Base-by-base conservation (phyloP, 2,329 filamentous ascomycete species). In the Pseudonectria buxi region DNA sequence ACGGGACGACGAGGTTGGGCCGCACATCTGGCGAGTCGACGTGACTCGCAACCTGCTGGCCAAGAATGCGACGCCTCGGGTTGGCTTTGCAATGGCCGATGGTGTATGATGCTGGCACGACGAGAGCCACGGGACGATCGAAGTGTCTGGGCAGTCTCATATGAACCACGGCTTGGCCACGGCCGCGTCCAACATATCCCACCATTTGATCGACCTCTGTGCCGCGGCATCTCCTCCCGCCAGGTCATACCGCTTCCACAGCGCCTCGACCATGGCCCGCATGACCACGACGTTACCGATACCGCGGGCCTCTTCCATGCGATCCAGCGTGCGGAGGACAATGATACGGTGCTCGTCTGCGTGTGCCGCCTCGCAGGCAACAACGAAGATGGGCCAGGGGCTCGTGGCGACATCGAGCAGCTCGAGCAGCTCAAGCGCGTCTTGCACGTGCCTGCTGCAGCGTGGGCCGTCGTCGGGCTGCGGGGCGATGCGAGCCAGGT, bases 341-440 rank as follows among this genome's bases (percentile, higher is more conserved):
- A 45, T 40, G 22, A 69, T 60, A 14, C 65, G 54, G 35, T 68
- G 61, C 14, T 58, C 53, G 30, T 70, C 67, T 12, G 53, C 9
- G 18, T 22, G 56, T 22, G 57, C 54, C 7, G 60, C 60, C 45
- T 68, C 66, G 43, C 66, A 71, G 0, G 65, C 67, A 11, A 68
- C 47, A 22, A 71, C 59, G 33, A 71, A 71, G 4, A 71, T 47
- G 6, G 68, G 67, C 67, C 68, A 71, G 4, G 67, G 67, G 41
- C 65, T 69, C 7, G 66, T 70, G 40, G 63, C 68, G 22, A 66
- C 55, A 7, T 61, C 53, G 11, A 70, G 52, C 14, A 45, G 52
- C 16, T 49, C 50, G 4, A 71, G 43, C 5, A 63, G 47, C 1
- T 45, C 39, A 29, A 70, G 59, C 0, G 61, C 63, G 14, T 56